Conservation (phyloP, 2,329 filamentous ascomycete species). For the Podosphaera aphanis region DNA sequence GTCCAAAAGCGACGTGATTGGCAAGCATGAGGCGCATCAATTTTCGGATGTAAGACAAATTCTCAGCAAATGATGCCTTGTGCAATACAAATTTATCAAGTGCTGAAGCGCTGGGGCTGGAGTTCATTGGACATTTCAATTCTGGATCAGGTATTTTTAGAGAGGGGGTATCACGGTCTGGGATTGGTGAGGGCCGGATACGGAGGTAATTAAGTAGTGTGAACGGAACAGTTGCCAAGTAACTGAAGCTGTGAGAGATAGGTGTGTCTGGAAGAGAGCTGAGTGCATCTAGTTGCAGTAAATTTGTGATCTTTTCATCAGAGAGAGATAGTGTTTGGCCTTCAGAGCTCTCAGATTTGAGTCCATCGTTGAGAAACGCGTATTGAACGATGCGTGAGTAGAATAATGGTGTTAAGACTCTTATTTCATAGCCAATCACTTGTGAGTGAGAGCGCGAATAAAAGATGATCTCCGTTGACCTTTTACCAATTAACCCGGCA, state of each 20-base stretch:
- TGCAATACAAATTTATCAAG: neutral
- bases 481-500: slow-evolving; percentile 20
- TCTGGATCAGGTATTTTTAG: neutral
- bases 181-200: neutral
- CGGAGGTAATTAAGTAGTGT: neutral
- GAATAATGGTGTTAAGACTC: slow-evolving; percentile 38
- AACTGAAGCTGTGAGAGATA: too few relatives aligned
- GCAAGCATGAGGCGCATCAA: slow-evolving; percentile 6
- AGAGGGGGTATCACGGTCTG: neutral
- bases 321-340: neutral
- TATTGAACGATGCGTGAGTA: slow-evolving; percentile 44
- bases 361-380: slow-evolving; percentile 3
- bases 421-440: slow-evolving; percentile 19
- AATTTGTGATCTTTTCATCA: too few relatives aligned
- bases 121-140: too few relatives aligned
- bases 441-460: neutral
- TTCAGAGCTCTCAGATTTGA: neutral
- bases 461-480: neutral
- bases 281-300: too few relatives aligned
- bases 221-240: neutral
- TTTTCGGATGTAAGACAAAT: slow-evolving; percentile 3
- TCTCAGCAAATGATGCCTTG: too few relatives aligned
- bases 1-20: slow-evolving; percentile 7
- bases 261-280: too few relatives aligned
- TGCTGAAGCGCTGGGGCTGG: neutral